Evolutionary conservation across 139 green algal genomes (phyloP).

Genomic region (Coelastrella sp.): DNA sequence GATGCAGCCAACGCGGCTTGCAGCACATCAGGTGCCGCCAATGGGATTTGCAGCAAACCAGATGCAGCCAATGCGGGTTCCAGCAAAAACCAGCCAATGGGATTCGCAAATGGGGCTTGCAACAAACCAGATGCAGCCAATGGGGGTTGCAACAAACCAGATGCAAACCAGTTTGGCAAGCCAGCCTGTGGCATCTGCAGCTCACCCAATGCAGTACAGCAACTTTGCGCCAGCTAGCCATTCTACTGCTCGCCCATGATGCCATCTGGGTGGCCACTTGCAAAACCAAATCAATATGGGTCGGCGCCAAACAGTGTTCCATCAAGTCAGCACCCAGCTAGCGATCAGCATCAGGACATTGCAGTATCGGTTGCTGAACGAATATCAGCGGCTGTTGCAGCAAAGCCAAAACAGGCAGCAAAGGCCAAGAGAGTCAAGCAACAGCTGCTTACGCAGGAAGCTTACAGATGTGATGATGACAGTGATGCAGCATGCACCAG

Average conservation of each 20-base stretch:
- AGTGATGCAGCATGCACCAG: neutral
- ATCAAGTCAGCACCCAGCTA: neutral
- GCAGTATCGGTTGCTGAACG: neutral
- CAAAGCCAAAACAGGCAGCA: neutral
- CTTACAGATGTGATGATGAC: slow-evolving; percentile 2
- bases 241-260: neutral
- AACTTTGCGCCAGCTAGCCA: neutral
- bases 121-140: neutral
- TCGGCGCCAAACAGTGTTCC: neutral
- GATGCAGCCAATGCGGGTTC: neutral
- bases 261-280: neutral
- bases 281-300: neutral
- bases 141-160: neutral
- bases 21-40: neutral
- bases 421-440: neutral
- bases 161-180: neutral
- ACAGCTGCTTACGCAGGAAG: neutral
- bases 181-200: neutral
- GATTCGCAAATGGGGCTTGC: no score
- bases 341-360: neutral
- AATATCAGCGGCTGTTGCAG: slow-evolving; percentile 5
- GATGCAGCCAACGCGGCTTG: slow-evolving; percentile 7
- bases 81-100: neutral
- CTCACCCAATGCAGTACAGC: neutral
- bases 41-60: neutral